phyloP scores from a whole-genome alignment of 108 stramenopile species.

The Thalassiosira profunda region DNA sequence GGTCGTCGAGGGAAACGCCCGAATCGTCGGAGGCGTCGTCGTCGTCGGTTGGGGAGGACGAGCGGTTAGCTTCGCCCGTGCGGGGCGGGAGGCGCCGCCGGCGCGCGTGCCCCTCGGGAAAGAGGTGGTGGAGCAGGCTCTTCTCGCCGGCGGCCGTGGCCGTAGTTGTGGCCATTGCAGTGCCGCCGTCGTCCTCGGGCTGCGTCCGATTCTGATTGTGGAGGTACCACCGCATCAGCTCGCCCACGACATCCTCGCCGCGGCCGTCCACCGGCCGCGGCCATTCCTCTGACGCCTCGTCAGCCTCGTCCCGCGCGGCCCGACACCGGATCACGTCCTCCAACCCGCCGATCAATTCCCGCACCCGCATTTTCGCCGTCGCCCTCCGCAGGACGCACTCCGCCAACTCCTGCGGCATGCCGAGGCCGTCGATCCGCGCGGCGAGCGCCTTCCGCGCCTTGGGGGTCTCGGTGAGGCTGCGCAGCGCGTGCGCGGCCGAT shows the following conservation, averaged over 20 bases:
- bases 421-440: conserved; percentile 40
- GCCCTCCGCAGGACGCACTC: conserved; percentile 65
- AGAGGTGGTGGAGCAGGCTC: conserved; percentile 23
- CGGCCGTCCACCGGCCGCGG: background rate
- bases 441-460: conserved; percentile 36
- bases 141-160: background rate
- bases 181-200: background rate
- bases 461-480: conserved; percentile 47
- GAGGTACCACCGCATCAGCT: conserved; percentile 45
- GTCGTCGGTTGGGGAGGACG: too few relatives aligned
- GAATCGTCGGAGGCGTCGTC: conserved; percentile 14
- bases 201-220: background rate
- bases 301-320: too few relatives aligned
- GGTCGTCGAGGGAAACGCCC: conserved; percentile 72
- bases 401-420: conserved; percentile 68
- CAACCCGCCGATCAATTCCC: conserved; percentile 49
- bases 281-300: background rate
- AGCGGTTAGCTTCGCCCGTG: conserved; percentile 39
- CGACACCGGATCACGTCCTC: conserved; percentile 33
- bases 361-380: conserved; percentile 54
- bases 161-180: background rate
- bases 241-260: conserved; percentile 17
- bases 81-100: conserved; percentile 45
- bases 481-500: conserved; percentile 37
- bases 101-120: conserved; percentile 43